phyloP scores from a whole-genome alignment of 106 monocot genomes.

The Cymbidium sinense region DNA sequence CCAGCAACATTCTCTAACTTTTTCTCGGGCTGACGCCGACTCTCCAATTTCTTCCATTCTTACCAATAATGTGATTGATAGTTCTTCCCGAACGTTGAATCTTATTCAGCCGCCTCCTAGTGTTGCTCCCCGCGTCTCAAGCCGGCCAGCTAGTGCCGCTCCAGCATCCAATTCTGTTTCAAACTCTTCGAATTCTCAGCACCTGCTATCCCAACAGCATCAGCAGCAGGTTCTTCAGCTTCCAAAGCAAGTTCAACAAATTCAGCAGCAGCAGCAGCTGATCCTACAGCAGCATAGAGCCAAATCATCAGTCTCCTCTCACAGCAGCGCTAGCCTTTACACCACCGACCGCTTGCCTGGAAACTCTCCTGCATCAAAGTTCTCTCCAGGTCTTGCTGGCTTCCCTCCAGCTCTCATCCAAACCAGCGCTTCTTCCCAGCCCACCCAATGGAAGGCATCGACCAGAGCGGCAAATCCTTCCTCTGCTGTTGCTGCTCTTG shows the following conservation, averaged over 20 bases:
- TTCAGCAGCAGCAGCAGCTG: constrained; percentile 45
- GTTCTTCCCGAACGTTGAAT: constrained; percentile 40
- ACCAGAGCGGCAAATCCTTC: constrained; percentile 12
- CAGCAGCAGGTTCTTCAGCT: constrained; percentile 41
- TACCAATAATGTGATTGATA: constrained; percentile 25
- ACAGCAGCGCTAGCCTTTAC: constrained; percentile 16
- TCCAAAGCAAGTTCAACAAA: constrained; percentile 32
- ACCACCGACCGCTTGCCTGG: constrained; percentile 34
- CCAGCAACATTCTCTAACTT: constrained; percentile 47
- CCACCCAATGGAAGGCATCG: constrained; percentile 63
- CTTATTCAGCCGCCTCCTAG: constrained; percentile 27
- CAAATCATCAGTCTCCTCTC: constrained; percentile 32
- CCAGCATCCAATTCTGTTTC: constrained; percentile 12
- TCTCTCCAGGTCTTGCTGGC: constrained; percentile 41
- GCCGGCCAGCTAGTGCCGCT: constrained; percentile 18
- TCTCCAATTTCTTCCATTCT: constrained; percentile 21
- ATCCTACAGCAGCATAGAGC: constrained; percentile 38
- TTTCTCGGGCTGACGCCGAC: constrained; percentile 38
- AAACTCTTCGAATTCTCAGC: constrained; percentile 6
- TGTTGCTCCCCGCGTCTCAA: constrained; percentile 14
- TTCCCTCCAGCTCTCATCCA: constrained; percentile 57
- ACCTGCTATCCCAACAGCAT: not conserved
- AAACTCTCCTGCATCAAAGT: constrained; percentile 28
- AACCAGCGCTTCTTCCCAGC: constrained; percentile 21
- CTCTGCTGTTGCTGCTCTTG: not conserved